Conservation (phyloP, 257 asterid species). For the Eucommia ulmoides region DNA sequence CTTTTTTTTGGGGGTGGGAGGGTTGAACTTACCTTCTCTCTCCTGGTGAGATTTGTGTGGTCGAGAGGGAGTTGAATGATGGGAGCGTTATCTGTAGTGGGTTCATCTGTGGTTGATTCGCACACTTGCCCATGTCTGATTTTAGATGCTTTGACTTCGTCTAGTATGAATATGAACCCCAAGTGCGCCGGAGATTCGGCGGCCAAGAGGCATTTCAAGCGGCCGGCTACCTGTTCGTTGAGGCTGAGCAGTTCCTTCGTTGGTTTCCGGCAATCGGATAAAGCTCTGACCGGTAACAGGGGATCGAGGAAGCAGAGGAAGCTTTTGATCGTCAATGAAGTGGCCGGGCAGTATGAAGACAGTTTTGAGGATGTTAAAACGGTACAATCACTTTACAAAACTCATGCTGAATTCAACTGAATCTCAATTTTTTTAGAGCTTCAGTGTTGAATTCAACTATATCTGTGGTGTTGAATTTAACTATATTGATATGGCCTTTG, state of each 20-base stretch:
- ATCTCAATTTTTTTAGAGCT: too few species aligned
- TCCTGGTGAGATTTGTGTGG: not conserved
- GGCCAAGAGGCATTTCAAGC: conserved; percentile 25
- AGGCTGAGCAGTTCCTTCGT: conserved; percentile 42
- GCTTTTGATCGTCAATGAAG: conserved; percentile 28
- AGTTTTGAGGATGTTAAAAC: conserved; percentile 52
- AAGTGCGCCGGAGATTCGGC: conserved; percentile 13
- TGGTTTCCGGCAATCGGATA: conserved; percentile 21
- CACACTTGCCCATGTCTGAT: conserved; percentile 34
- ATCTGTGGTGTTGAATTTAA: too few species aligned
- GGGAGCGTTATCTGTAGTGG: conserved; percentile 43
- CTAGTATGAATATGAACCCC: conserved; percentile 27
- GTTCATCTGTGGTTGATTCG: conserved; percentile 41
- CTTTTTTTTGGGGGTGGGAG: not conserved
- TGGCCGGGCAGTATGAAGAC: conserved; percentile 61
- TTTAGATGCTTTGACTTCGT: conserved; percentile 35
- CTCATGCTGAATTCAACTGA: too few species aligned
- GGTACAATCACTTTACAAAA: conserved; percentile 24
- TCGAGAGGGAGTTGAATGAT: conserved; percentile 24
- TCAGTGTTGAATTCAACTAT: too few species aligned
- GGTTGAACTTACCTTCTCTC: too few species aligned
- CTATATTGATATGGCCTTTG: too few species aligned
- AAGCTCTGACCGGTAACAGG: conserved; percentile 21
- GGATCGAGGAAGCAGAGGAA: conserved; percentile 26
- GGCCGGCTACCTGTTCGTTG: conserved; percentile 25